Base-by-base conservation (phyloP, 2,329 filamentous ascomycete species). In the Lasiodiplodia sp. region DNA sequence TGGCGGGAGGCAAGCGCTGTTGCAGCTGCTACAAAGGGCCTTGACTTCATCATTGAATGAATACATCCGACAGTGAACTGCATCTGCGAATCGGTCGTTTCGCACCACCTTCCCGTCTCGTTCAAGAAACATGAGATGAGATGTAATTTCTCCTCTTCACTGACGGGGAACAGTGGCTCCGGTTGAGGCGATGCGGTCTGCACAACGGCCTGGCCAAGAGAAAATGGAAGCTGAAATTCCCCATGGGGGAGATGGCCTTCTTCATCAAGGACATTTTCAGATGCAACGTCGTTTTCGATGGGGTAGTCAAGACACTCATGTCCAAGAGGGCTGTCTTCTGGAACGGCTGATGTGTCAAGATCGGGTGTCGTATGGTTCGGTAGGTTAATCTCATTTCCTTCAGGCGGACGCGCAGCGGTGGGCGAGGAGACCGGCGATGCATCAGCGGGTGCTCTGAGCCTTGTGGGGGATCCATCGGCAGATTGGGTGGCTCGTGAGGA, bases 1-100 rank as follows among this genome's bases (percentile, higher is more conserved):
- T 64, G 60, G n/a, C 60, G 25, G 25, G 60, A 64, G 18, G 60
- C 14, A 7, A 64, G 34, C 12, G 60, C 60, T 28, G 37, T 12
- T 6, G 60, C 60, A 21, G 60, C 60, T 0, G 60, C 60, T 1
- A 64, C 23, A 18, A 64, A 64, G 2, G 21, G 38, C 10, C 37
- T 25, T 4, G 60, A 64, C 28, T 53, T 34, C 7, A 53, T 37
- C 12, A 64, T 7, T 2, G 34, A 25, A n/a, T 12, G 28, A 2
- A 28, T 23, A 25, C 28, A 37, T 16, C 28, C 34, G 28, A n/a
- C 21, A 5, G 60, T 34, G 31, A 64, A 53, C 12, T 64, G 44
- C 28, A 25, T 18, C 1, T 23, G n/a, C 6, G 47, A 34, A 18
- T 64, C 60, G 6, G 60, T 64, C 7, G 60, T 64, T 12, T 64